Conservation (phyloP, 1,284 basidiomycete genomes). For the Rhizopogon parksii region DNA sequence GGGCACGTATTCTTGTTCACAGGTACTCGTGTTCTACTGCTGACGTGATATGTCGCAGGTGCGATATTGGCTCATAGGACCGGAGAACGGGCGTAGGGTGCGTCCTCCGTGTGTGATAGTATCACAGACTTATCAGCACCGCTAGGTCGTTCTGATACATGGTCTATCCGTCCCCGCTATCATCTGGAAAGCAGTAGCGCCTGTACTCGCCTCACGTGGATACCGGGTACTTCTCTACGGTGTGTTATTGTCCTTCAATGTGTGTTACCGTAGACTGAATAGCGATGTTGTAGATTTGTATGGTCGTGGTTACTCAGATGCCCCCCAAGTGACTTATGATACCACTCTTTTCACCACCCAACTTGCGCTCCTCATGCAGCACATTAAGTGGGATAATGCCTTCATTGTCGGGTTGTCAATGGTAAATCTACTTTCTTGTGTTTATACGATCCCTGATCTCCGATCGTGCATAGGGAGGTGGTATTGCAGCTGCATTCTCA, state of each 20-base stretch:
- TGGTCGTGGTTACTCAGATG: conserved; percentile 74
- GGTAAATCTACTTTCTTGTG: conserved; percentile 31
- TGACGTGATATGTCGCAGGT: conserved; percentile 33
- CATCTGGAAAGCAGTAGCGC: conserved; percentile 68
- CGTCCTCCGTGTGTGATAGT: conserved; percentile 11
- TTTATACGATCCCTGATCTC: background rate
- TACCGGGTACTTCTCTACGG: conserved; percentile 71
- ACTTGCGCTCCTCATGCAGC: conserved; percentile 74
- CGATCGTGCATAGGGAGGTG: conserved; percentile 49
- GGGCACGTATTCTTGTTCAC: conserved; percentile 28
- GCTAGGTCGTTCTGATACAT: conserved; percentile 66
- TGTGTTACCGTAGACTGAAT: conserved; percentile 2
- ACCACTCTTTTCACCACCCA: conserved; percentile 60
- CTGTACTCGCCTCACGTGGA: conserved; percentile 52
- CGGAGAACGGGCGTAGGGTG: conserved; percentile 62
- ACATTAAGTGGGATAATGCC: conserved; percentile 61
- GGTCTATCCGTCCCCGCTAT: conserved; percentile 71
- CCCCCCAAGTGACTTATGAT: conserved; percentile 60
- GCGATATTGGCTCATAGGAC: conserved; percentile 70
- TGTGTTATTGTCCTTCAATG: conserved; percentile 20
- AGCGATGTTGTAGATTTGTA: conserved; percentile 53
- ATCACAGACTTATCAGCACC: background rate
- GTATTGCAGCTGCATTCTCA: conserved; percentile 61
- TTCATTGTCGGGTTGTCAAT: conserved; percentile 66
- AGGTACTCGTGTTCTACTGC: conserved; percentile 7